phyloP scores from a whole-genome alignment of 1,284 basidiomycete species.

The Cronartium quercuum region DNA sequence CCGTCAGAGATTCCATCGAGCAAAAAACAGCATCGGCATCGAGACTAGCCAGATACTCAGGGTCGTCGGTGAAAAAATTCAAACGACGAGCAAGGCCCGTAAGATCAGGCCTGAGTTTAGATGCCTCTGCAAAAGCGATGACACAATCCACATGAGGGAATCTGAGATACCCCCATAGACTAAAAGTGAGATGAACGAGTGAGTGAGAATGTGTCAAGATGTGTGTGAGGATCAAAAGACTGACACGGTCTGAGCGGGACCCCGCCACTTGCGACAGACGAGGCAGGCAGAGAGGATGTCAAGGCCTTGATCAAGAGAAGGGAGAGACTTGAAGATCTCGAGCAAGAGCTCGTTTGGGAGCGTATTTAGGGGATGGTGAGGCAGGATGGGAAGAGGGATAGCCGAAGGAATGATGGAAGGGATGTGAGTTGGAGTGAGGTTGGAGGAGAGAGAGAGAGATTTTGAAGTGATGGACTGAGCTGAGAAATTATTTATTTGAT shows the following conservation, averaged over 20 bases:
- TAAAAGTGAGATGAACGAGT: background rate
- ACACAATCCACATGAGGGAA: slow-evolving; percentile 6
- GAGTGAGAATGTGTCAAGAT: background rate
- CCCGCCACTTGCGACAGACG: slow-evolving; percentile 34
- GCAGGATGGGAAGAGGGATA: no score
- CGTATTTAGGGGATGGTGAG: no score
- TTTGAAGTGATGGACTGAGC: no score
- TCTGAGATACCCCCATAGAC: slow-evolving; percentile 31
- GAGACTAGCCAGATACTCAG: slow-evolving; percentile 25
- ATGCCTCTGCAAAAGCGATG: slow-evolving; percentile 2
- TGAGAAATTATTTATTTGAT: no score
- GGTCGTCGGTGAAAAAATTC: slow-evolving; percentile 13
- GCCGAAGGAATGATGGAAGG: no score
- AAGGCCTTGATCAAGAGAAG: slow-evolving; percentile 10
- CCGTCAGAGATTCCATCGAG: slow-evolving; percentile 16
- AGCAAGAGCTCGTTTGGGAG: slow-evolving; percentile 27
- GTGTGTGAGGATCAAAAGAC: background rate
- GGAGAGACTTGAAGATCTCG: slow-evolving; percentile 33
- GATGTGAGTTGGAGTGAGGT: no score
- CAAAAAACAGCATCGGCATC: slow-evolving; percentile 29
- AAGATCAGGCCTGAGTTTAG: slow-evolving; percentile 19
- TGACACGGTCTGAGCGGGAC: slow-evolving; percentile 32
- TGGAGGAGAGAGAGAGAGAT: no score
- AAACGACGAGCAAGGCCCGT: slow-evolving; percentile 10
- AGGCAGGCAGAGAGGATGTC: slow-evolving; percentile 1